Percentiles rank a stretch among this genome's conserved stretches.
Evolutionary conservation across 2,329 filamentous ascomycete species (phyloP).

Genomic region (Conoideocrella luteorostrata): DNA sequence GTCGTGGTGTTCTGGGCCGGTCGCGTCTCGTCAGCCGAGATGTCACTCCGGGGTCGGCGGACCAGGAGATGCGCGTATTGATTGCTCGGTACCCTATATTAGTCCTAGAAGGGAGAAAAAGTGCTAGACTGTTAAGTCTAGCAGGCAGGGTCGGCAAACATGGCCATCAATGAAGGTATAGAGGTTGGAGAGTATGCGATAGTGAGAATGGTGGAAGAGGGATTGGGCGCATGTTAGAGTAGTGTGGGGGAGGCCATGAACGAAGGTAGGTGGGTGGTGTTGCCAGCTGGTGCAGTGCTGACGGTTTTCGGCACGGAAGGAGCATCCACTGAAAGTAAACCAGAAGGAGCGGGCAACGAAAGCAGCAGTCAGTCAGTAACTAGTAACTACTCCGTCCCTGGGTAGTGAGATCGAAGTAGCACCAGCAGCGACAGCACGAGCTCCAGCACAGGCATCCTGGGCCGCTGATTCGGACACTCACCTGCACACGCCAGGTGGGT

Average conservation of each 20-base stretch:
- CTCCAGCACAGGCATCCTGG: background rate
- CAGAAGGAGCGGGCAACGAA: no score
- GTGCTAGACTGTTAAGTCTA: conserved; percentile 18
- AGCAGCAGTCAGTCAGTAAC: no score
- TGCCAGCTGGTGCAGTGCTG: background rate
- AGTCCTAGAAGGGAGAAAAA: conserved; percentile 14
- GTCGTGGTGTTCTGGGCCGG: background rate
- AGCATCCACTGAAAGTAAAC: no score
- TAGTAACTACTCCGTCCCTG: no score
- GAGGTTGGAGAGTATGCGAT: background rate
- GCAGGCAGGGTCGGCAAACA: conserved; percentile 16
- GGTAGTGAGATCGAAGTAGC: no score
- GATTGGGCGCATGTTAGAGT: conserved; percentile 6
- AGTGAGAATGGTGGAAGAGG: conserved; percentile 8
- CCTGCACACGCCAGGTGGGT: no score
- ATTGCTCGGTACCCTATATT: conserved; percentile 13
- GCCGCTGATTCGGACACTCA: background rate
- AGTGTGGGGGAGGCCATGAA: background rate
- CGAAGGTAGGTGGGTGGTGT: background rate
- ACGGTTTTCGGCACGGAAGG: no score
- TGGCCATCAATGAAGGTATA: conserved; percentile 12
- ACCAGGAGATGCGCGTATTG: background rate
- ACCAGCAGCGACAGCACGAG: background rate
- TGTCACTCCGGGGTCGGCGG: conserved; percentile 2
- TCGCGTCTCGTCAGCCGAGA: background rate